Percentiles rank a stretch among this genome's conserved stretches.
Evolutionary conservation across 2,329 filamentous ascomycete genomes (phyloP).

Genomic region (Fusarium sp.): DNA sequence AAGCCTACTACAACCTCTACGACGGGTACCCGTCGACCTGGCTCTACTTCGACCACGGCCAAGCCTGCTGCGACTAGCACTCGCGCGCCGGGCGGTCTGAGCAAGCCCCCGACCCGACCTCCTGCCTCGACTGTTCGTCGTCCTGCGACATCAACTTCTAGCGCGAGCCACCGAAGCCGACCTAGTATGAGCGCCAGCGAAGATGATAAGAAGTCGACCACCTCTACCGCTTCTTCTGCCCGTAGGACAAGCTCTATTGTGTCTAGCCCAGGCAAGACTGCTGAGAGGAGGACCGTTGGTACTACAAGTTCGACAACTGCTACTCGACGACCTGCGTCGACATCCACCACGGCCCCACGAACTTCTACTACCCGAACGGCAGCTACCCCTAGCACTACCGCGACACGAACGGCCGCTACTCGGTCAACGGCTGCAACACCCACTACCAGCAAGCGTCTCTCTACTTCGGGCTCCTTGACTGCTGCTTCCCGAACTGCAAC

Average conservation of each 20-base stretch:
- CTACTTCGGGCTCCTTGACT: slow-evolving; percentile 54
- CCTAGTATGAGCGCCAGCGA: slow-evolving; percentile 59
- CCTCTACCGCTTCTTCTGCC: slow-evolving; percentile 49
- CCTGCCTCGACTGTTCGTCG: slow-evolving; percentile 48
- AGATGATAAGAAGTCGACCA: slow-evolving; percentile 57
- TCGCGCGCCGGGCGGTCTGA: slow-evolving; percentile 52
- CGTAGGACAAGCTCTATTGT: slow-evolving; percentile 56
- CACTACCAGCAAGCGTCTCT: slow-evolving; percentile 64
- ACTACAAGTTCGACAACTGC: slow-evolving; percentile 44
- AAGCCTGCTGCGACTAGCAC: slow-evolving; percentile 44
- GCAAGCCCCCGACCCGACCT: slow-evolving; percentile 59
- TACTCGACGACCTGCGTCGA: slow-evolving; percentile 46
- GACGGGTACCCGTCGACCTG: slow-evolving; percentile 32
- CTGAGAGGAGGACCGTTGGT: slow-evolving; percentile 49
- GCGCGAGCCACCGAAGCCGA: slow-evolving; percentile 56
- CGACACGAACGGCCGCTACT: slow-evolving; percentile 42
- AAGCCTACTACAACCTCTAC: slow-evolving; percentile 47
- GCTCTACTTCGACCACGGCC: slow-evolving; percentile 34
- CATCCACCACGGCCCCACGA: slow-evolving; percentile 47
- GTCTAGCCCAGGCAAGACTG: slow-evolving; percentile 48
- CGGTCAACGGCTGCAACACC: slow-evolving; percentile 52
- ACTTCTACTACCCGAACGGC: slow-evolving; percentile 44
- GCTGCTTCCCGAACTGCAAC: slow-evolving; percentile 48
- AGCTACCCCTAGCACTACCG: slow-evolving; percentile 5
- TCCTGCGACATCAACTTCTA: slow-evolving; percentile 47